These are phyloP conservation scores for Arthroderma sp. DNA, from an alignment of 2,329 filamentous ascomycete genomes.

Conservation along the genomic window DNA sequence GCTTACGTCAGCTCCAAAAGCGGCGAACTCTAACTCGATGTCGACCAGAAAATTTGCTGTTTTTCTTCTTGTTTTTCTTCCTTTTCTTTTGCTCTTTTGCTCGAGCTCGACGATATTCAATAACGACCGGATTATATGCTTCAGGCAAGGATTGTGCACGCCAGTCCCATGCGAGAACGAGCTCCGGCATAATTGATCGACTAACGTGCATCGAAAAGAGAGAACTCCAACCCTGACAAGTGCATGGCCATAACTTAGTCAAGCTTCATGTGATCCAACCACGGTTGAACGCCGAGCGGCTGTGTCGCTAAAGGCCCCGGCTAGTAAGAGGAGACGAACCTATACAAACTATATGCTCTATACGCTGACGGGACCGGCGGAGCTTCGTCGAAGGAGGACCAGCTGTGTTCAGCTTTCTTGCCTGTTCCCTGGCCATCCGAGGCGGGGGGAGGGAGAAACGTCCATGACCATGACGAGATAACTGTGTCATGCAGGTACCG, in stretches of 20 bases:
- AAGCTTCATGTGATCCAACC: background rate
- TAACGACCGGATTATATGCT: background rate
- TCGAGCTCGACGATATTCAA: background rate
- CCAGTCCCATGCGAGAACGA: background rate
- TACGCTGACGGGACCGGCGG: background rate
- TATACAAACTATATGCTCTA: background rate
- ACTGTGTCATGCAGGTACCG: background rate
- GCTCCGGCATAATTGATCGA: background rate
- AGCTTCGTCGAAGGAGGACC: background rate
- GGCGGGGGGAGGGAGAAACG: background rate
- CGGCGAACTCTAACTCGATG: background rate
- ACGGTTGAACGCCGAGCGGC: conserved; percentile 2
- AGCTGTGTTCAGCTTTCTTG: background rate
- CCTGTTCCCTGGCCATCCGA: background rate
- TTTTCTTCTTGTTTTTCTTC: background rate
- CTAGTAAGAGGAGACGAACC: background rate
- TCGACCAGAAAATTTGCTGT: background rate
- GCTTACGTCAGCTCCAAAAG: background rate
- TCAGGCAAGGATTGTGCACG: background rate
- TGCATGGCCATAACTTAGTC: background rate
- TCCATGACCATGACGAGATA: background rate
- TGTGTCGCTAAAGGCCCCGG: background rate
- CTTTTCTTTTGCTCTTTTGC: background rate
- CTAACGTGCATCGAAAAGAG: background rate
- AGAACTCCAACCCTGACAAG: background rate